A percentile compares a stretch with the other conserved stretches of the same genome.
These are phyloP conservation scores for Porcisia deanei DNA, from an alignment of 208 protist genomes.

Conservation along the genomic window DNA sequence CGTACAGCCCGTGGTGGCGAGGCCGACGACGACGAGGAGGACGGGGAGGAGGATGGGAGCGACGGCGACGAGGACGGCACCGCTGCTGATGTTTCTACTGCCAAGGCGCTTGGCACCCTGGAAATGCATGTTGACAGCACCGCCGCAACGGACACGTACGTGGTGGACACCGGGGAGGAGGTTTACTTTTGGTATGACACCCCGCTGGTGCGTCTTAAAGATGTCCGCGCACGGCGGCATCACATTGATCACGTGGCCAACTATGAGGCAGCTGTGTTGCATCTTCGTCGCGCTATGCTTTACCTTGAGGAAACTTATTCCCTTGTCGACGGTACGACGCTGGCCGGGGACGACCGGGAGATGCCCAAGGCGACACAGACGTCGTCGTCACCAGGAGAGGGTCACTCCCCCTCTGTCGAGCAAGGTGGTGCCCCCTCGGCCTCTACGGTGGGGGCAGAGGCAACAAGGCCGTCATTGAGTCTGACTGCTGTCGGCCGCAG, in stretches of 20 bases:
- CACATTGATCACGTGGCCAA: conserved; percentile 46
- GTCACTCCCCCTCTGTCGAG: neutral
- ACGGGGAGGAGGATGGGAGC: conserved; percentile 24
- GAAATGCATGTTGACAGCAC: conserved; percentile 30
- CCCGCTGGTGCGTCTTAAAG: conserved; percentile 54
- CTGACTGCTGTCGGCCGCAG: conserved; percentile 27
- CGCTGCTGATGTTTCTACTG: neutral
- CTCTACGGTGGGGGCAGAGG: neutral
- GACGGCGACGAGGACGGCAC: conserved; percentile 3
- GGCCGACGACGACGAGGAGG: conserved; percentile 12
- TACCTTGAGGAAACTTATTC: conserved; percentile 89
- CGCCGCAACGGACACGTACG: conserved; percentile 32
- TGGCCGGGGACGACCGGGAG: conserved; percentile 40
- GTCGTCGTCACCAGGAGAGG: neutral
- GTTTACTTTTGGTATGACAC: conserved; percentile 73
- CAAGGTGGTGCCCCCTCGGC: neutral
- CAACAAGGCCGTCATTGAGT: neutral
- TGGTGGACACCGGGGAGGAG: conserved; percentile 58
- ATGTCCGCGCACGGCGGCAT: conserved; percentile 37
- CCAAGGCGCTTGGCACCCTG: conserved; percentile 31
- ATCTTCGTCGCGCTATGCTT: conserved; percentile 81
- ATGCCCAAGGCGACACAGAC: neutral
- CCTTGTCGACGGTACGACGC: conserved; percentile 50
- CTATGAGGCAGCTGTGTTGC: conserved; percentile 65
- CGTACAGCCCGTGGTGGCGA: conserved; percentile 2